phyloP scores from a whole-genome alignment of 78 protist genomes.

The Dictyostelium discoideum region DNA sequence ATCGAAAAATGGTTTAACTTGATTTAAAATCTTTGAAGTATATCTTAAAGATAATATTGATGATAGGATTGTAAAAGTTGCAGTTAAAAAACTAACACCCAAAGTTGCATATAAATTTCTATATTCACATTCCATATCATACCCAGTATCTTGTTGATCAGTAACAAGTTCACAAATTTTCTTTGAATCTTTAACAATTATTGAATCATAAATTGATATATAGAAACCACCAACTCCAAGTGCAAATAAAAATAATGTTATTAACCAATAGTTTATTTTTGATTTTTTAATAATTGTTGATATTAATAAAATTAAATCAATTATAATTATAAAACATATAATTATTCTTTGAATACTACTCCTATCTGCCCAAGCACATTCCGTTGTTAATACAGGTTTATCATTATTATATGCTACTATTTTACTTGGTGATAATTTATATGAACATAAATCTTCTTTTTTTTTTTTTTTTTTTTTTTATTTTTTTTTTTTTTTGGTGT shows the following conservation, averaged over 20 bases:
- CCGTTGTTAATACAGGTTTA: neutral
- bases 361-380: neutral
- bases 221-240: neutral
- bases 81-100: neutral
- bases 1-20: neutral
- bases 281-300: neutral
- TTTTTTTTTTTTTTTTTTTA: too few species aligned
- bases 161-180: neutral
- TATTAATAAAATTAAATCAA: neutral
- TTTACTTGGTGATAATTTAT: neutral
- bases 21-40: neutral
- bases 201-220: neutral
- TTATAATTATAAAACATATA: neutral
- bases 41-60: neutral
- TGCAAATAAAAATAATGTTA: neutral
- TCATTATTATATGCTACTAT: neutral
- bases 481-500: neutral
- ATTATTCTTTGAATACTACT: neutral
- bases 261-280: neutral
- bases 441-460: too few species aligned
- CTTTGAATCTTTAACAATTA: neutral
- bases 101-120: neutral
- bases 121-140: neutral
- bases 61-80: neutral
- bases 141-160: neutral